Conservation (phyloP, 495 filamentous ascomycete genomes). For the Massariosphaeria phaeospora region DNA sequence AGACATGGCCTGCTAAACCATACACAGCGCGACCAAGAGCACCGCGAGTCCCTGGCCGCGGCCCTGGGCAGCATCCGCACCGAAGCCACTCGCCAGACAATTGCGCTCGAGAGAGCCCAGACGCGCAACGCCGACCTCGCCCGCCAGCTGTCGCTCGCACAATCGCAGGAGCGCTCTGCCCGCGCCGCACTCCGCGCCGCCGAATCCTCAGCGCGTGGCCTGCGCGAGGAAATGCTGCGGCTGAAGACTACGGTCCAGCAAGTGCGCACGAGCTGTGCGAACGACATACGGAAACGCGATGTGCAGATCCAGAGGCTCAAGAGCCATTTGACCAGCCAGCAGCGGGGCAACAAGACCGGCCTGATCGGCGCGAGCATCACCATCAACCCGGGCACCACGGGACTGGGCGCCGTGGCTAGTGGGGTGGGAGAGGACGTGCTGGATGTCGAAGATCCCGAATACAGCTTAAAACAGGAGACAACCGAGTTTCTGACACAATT, state of each 20-base stretch:
- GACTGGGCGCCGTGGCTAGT: conserved; percentile 38
- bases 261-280: conserved; percentile 79
- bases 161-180: conserved; percentile 66
- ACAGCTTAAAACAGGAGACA: conserved; percentile 78
- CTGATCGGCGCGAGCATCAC: conserved; percentile 51
- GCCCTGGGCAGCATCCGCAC: conserved; percentile 73
- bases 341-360: conserved; percentile 44
- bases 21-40: conserved; percentile 87
- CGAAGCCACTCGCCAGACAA: conserved; percentile 41
- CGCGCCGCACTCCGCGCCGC: conserved; percentile 63
- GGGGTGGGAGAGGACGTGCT: conserved; percentile 39
- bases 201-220: conserved; percentile 60
- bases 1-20: not conserved
- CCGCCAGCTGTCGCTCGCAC: conserved; percentile 67
- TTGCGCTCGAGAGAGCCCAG: conserved; percentile 51
- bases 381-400: conserved; percentile 47
- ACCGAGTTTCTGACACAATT: conserved; percentile 87
- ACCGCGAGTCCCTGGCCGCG: conserved; percentile 71
- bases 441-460: conserved; percentile 55
- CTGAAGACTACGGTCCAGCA: conserved; percentile 74
- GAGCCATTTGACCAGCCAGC: conserved; percentile 61
- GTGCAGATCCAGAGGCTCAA: conserved; percentile 83
- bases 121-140: conserved; percentile 67
- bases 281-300: conserved; percentile 87
- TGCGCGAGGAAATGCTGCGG: conserved; percentile 75